Base-by-base conservation (phyloP, 805 yeast species). In the Wickerhamia fluorescens region DNA sequence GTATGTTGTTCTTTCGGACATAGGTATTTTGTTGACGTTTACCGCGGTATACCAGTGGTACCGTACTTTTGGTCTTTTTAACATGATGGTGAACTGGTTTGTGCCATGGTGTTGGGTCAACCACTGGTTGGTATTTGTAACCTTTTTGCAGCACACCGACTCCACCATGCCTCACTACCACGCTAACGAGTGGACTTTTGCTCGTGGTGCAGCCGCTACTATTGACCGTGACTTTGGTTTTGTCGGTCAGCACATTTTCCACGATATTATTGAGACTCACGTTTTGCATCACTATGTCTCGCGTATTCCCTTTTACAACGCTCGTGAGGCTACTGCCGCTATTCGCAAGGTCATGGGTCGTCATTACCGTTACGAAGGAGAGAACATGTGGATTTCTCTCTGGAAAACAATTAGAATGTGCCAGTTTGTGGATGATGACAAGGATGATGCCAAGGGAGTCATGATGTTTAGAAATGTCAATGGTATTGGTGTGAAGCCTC, bases 111-210 rank as follows among this genome's bases (percentile, higher is more conserved):
- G 81, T 30, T 78, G 78, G 59, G 86, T 80, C 41, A 84, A 84
- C 73, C 94, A 85, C 62, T 84, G 95, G 95, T 67, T 84, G 41
- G 94, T 85, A 25, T 81, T 81, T 58, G 81, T 84, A 54, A 84
- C 95, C 22, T 85, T 62, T 56, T 70, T 84, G 46, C 95, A 84
- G 57, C 95, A 84, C 61, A 72, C 92, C 11, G 89, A 81, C 54
- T 75, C 84, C 17, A 44, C 71, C 10, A 68, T 85, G 68, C 88
- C 95, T 17, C 94, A 84, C 56, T 84, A 84, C 61, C 78, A 75
- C 36, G 71, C 77, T 34, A 47, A 58, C 22, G 78, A 77, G 55
- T 84, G 95, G 95, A 83, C 71, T 44, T 82, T 81, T 53, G 87
- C 88, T 28, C 73, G 88, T 50, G 95, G 95, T 42, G 94, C 95